Evolutionary conservation across 208 protist genomes (phyloP).

Genomic region (Naegleria gruberi): DNA sequence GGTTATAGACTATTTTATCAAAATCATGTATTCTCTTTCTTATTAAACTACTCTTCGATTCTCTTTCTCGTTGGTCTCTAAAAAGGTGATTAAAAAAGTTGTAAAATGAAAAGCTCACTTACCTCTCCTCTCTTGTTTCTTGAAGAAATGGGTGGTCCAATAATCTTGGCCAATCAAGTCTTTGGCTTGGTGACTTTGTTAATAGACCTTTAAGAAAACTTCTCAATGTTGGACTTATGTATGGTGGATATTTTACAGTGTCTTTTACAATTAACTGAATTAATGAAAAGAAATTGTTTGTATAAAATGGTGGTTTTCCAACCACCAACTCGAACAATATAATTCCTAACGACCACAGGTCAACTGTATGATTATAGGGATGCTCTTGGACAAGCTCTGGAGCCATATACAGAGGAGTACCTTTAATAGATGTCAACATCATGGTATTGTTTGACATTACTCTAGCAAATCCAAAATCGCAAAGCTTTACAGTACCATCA

Average conservation of each 20-base stretch:
- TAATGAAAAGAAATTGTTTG: constrained; percentile 82
- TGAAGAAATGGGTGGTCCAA: constrained; percentile 73
- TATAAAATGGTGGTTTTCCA: constrained; percentile 90
- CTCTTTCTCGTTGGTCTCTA: no score
- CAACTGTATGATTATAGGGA: constrained; percentile 78
- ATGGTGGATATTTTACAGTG: constrained; percentile 70
- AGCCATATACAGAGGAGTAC: constrained; percentile 91
- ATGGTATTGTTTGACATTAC: constrained; percentile 87
- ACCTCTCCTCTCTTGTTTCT: no score
- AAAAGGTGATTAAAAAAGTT: no score
- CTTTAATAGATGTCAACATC: constrained; percentile 89
- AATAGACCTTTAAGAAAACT: constrained; percentile 82
- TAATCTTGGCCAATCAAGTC: constrained; percentile 79
- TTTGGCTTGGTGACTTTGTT: constrained; percentile 69
- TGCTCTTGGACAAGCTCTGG: constrained; percentile 85
- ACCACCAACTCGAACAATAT: constrained; percentile 89
- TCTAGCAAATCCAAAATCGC: constrained; percentile 95
- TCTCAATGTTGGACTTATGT: constrained; percentile 70
- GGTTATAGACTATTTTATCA: no score
- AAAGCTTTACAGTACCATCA: constrained; percentile 83
- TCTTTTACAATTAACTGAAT: constrained; percentile 86
- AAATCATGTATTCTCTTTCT: no score
- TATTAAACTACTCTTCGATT: no score
- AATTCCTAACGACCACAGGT: neutral
- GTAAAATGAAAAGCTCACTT: no score